Conservation (phyloP, 495 filamentous ascomycete species). For the Rostrohypoxylon terebratum region DNA sequence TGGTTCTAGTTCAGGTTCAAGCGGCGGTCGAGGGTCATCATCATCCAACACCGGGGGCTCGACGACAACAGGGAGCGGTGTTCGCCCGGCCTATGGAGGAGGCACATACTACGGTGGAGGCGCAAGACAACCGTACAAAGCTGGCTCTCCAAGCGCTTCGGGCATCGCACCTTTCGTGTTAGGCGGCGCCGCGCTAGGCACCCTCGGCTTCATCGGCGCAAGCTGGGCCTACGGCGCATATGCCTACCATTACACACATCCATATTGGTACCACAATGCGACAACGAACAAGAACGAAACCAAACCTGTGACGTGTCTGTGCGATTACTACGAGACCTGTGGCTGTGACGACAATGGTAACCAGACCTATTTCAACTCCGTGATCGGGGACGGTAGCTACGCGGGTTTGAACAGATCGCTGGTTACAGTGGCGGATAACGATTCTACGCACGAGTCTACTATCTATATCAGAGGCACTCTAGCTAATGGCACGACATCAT, state of each 20-base stretch:
- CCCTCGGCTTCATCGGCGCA: conserved; percentile 66
- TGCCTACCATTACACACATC: conserved; percentile 72
- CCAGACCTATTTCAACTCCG: conserved; percentile 65
- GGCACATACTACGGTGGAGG: conserved; percentile 85
- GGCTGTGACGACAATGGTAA: conserved; percentile 80
- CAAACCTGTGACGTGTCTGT: conserved; percentile 78
- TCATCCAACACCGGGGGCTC: conserved; percentile 70
- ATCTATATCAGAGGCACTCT: conserved; percentile 88
- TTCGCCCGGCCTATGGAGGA: conserved; percentile 69
- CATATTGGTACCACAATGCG: conserved; percentile 72
- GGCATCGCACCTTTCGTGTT: conserved; percentile 69
- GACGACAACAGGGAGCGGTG: conserved; percentile 74
- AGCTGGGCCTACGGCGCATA: conserved; percentile 75
- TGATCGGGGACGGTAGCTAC: conserved; percentile 75
- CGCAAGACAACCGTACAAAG: conserved; percentile 71
- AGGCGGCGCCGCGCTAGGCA: conserved; percentile 65
- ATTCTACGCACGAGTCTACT: conserved; percentile 66
- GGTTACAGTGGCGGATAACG: conserved; percentile 74
- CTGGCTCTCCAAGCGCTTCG: conserved; percentile 70
- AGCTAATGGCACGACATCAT: conserved; percentile 82
- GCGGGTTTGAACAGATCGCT: conserved; percentile 70
- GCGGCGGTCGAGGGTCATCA: conserved; percentile 42
- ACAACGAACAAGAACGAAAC: conserved; percentile 71
- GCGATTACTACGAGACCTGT: conserved; percentile 75
- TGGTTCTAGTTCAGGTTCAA: conserved; percentile 1